Evolutionary conservation across 2,329 filamentous ascomycete genomes (phyloP).

Genomic region (Dactylellina leptospora): DNA sequence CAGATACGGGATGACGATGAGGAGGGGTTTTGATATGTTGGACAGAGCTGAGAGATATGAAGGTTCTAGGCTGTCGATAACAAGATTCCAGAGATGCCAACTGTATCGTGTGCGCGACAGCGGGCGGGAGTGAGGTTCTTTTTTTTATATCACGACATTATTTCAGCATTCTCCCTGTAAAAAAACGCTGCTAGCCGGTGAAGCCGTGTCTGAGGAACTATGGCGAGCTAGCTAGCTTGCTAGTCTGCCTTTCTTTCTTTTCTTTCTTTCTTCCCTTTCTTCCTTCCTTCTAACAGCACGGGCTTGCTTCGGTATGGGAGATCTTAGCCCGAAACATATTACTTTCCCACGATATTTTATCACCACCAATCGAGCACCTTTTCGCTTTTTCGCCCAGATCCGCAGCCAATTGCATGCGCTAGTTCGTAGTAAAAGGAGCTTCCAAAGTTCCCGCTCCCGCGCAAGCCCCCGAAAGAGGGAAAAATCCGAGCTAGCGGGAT

Average conservation of each 20-base stretch:
- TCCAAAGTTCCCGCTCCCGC: slow-evolving; percentile 48
- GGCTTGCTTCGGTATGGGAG: background rate
- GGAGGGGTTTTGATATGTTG: no score
- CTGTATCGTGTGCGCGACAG: slow-evolving; percentile 5
- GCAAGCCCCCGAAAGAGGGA: slow-evolving; percentile 25
- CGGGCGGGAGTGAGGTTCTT: slow-evolving; percentile 1
- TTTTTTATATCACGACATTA: slow-evolving; percentile 42
- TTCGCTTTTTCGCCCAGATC: slow-evolving; percentile 35
- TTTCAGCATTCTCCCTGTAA: background rate
- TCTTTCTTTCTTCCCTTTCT: no score
- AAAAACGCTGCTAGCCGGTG: slow-evolving; percentile 9
- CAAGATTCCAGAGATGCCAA: background rate
- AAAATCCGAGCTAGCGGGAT: slow-evolving; percentile 34
- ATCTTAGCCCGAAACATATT: slow-evolving; percentile 35
- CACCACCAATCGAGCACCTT: no score
- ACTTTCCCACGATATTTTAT: slow-evolving; percentile 15
- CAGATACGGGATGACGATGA: no score
- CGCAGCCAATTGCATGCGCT: slow-evolving; percentile 38
- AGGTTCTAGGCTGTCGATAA: slow-evolving; percentile 24
- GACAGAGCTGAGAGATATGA: background rate
- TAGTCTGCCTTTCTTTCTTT: background rate
- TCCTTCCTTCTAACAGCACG: no score
- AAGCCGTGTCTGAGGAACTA: background rate
- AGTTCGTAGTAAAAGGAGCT: slow-evolving; percentile 16
- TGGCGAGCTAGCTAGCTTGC: background rate